These are phyloP conservation scores for Podosphaera leucotricha DNA, from an alignment of 2,329 filamentous ascomycete species.

Conservation along the genomic window DNA sequence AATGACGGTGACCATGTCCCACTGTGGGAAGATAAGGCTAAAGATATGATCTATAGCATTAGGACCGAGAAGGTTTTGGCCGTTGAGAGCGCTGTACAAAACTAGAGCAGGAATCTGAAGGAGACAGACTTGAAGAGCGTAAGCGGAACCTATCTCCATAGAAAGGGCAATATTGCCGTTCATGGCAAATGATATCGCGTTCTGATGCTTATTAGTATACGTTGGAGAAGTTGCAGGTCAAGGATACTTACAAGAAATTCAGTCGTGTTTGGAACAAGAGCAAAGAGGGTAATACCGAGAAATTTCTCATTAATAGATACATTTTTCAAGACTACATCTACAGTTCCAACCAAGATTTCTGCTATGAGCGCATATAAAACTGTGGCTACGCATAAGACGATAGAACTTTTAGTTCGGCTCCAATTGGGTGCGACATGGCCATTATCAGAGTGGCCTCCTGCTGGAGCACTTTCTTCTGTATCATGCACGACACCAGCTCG, in stretches of 20 bases:
- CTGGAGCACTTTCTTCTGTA: conserved; percentile 6
- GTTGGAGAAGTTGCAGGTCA: too few relatives aligned
- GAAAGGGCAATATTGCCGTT: conserved; percentile 96
- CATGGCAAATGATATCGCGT: conserved; percentile 98
- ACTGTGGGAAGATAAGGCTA: conserved; percentile 85
- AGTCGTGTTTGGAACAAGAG: conserved; percentile 90
- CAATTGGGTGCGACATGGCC: conserved; percentile 96
- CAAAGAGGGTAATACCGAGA: conserved; percentile 85
- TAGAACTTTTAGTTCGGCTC: conserved; percentile 72
- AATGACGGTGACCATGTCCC: conserved; percentile 96
- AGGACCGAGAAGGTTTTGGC: conserved; percentile 26
- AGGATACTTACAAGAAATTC: conserved; percentile 58
- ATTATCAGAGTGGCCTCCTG: conserved; percentile 18
- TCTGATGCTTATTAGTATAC: conserved; percentile 20
- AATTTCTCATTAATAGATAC: conserved; percentile 94
- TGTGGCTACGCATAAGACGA: conserved; percentile 75
- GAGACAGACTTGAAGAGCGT: conserved; percentile 85
- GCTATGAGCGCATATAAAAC: conserved; percentile 89
- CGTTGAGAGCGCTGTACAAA: conserved; percentile 63
- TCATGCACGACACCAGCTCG: conserved; percentile 16
- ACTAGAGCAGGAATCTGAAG: conserved; percentile 86
- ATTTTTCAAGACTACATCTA: conserved; percentile 82
- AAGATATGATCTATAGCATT: conserved; percentile 43
- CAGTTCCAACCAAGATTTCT: conserved; percentile 88
- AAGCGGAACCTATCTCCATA: conserved; percentile 97